Conservation (phyloP, 164 flowering plant species). For the Euptelea pleiosperma region DNA sequence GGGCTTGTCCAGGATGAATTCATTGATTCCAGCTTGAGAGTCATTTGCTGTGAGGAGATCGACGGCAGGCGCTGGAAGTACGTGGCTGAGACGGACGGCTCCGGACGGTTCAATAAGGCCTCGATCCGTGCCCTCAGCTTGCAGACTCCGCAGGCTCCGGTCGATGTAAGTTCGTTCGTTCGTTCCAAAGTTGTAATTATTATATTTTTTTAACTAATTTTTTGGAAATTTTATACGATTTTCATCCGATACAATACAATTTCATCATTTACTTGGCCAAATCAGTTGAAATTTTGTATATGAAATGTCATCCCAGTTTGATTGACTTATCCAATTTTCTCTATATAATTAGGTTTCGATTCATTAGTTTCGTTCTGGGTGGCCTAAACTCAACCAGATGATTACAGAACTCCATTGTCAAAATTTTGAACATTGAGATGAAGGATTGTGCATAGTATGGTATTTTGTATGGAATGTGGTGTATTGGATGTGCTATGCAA, state of each 20-base stretch:
- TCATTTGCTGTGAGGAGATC: constrained; percentile 79
- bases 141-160: constrained; percentile 66
- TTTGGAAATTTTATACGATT: background rate
- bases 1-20: constrained; percentile 44
- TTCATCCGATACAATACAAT: background rate
- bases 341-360: too few species aligned
- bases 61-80: constrained; percentile 81
- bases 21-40: constrained; percentile 55
- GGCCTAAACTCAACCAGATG: too few species aligned
- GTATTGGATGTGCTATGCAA: too few species aligned
- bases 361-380: too few species aligned
- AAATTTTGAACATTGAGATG: too few species aligned
- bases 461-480: too few species aligned
- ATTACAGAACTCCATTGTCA: too few species aligned
- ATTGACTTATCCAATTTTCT: too few species aligned
- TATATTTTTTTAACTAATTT: background rate
- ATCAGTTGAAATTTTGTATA: too few species aligned
- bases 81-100: constrained; percentile 43
- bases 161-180: constrained; percentile 43
- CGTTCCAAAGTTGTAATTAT: background rate
- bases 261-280: too few species aligned
- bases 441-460: too few species aligned
- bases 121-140: constrained; percentile 67
- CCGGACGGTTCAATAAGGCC: constrained; percentile 35
- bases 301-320: background rate